Conservation (phyloP, 345 rosid genomes). For the Gossypium ekmanianum region DNA sequence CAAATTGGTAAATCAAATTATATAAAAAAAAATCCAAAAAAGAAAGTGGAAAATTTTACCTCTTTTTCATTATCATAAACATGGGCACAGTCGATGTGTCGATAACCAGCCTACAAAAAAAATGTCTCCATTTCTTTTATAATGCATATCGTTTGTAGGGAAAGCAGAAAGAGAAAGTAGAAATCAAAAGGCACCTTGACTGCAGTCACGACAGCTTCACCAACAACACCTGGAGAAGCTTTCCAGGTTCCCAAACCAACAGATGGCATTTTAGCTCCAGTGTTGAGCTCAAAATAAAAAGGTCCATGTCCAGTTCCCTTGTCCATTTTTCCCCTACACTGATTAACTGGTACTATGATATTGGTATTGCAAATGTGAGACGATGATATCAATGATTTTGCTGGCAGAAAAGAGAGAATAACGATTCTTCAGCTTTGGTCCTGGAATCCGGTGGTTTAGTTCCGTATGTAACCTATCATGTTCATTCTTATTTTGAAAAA, state of each 20-base stretch:
- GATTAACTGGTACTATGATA: not conserved
- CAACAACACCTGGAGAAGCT: slow-evolving; percentile 43
- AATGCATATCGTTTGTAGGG: no score
- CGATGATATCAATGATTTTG: not conserved
- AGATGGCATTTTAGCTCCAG: slow-evolving; percentile 44
- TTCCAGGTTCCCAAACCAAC: slow-evolving; percentile 62
- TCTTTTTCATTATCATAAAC: slow-evolving; percentile 52
- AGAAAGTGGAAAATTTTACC: slow-evolving; percentile 16
- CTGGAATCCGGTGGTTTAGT: not conserved
- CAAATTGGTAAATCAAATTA: not conserved
- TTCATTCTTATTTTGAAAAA: no score
- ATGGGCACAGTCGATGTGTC: slow-evolving; percentile 46
- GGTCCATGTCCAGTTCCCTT: slow-evolving; percentile 22
- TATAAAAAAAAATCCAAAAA: not conserved
- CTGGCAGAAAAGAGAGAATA: not conserved
- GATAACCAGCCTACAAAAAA: slow-evolving; percentile 44
- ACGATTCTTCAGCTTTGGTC: slow-evolving; percentile 7
- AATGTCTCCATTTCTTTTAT: not conserved
- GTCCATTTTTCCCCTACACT: slow-evolving; percentile 23
- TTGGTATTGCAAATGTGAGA: not conserved
- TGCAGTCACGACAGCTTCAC: slow-evolving; percentile 36
- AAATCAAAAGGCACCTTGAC: slow-evolving; percentile 32
- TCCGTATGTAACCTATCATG: no score
- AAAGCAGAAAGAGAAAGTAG: not conserved
- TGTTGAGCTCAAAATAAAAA: slow-evolving; percentile 42